Evolutionary conservation across 2,329 filamentous ascomycete species (phyloP), one percentile per base, ranked within the genome.

Genomic region (Aureobasidium sp.): DNA sequence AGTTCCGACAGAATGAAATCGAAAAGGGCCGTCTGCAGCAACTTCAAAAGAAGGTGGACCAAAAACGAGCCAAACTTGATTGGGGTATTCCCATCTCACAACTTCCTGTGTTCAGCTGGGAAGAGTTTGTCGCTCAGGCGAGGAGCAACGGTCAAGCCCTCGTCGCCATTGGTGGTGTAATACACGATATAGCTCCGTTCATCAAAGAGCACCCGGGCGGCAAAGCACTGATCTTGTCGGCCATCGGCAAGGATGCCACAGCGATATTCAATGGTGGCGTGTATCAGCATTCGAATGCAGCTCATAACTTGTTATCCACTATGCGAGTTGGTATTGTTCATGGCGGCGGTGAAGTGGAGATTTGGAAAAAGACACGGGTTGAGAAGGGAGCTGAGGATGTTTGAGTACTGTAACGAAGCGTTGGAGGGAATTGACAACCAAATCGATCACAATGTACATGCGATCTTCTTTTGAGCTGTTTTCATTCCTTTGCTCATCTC

Each of bases 221-320:
- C 73, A 91, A 89, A 80, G 88, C 89, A 46, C 87, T 95, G 78
- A 94, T 95, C 78, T 84, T 80, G 67, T 89, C 87, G 32, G 89
- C 86, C 51, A 84, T 95, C 62, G 90, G 90, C 74, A 94, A 94
- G 80, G 90, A 95, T 66, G 89, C 90, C 61, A 94, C 90, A 17
- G 89, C 90, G 68, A 90, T 92, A 77, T 95, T 95, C 84, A 95
- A 95, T 76, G 90, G 90, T 67, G 90, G 90, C 77, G 88, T 95
- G 65, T 95, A 95, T 79, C 84, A 88, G 74, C 90, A 95, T 81
- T 91, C 87, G 73, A 95, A 95, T 77, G 90, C 89, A 61, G 90
- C 90, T 39, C 90, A 95, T 81, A 95, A 95, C 78, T 77, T 94
- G 64, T 82, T 95, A 65, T 92, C 88, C 8, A 94, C 89, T 67